These are phyloP conservation scores for Calonectria hawksworthii DNA, from an alignment of 2,329 filamentous ascomycete species.

Conservation along the genomic window DNA sequence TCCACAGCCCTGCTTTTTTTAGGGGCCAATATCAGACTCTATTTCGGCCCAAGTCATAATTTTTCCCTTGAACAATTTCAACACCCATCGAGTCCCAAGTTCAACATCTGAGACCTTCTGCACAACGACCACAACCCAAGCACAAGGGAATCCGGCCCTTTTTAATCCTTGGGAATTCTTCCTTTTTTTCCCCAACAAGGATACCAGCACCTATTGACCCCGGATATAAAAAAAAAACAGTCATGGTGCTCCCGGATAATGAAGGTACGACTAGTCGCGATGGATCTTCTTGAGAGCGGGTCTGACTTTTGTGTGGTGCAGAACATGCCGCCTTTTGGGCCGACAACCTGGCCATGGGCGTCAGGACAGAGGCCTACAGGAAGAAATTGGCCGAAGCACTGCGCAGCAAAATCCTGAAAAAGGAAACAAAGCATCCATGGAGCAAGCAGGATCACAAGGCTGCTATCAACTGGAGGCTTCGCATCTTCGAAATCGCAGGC, in stretches of 20 bases:
- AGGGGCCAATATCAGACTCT: background rate
- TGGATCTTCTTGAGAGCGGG: no score
- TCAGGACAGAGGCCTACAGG: background rate
- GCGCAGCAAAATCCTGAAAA: background rate
- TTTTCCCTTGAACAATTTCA: background rate
- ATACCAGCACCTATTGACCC: background rate
- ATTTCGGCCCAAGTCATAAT: background rate
- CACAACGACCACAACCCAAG: background rate
- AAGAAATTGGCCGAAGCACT: background rate
- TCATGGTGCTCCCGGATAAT: background rate
- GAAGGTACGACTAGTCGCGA: background rate
- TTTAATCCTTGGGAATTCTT: background rate
- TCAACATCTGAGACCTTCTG: background rate
- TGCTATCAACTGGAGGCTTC: background rate
- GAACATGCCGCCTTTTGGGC: conserved; percentile 6
- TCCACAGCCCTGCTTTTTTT: background rate
- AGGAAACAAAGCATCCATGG: background rate
- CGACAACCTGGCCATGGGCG: background rate
- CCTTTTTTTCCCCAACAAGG: background rate
- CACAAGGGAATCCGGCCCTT: background rate
- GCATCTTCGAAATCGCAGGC: background rate
- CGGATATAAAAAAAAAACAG: background rate
- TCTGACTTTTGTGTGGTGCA: background rate
- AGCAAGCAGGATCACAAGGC: background rate
- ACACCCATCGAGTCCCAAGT: background rate